Conservation (phyloP, 2,329 filamentous ascomycete species). For the Cryphonectria parasitica region DNA sequence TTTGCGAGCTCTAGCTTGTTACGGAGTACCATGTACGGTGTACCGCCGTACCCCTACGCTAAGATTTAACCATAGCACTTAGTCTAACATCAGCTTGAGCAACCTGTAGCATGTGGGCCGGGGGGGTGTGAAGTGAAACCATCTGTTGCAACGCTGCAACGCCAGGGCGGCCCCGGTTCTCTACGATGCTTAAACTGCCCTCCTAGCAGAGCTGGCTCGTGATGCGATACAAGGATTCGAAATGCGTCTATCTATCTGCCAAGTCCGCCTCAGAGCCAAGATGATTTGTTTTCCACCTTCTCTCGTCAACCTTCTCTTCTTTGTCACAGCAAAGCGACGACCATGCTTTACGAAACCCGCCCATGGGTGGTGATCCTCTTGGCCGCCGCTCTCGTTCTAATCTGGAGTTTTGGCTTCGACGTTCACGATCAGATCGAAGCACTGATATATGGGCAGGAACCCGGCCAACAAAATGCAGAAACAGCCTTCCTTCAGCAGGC, state of each 20-base stretch:
- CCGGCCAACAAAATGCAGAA: conserved; percentile 27
- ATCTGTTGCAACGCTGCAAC: conserved; percentile 13
- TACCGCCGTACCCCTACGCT: not conserved
- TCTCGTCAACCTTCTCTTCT: not conserved
- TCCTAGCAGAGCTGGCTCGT: not conserved
- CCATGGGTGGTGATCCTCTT: conserved; percentile 25
- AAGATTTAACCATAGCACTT: not conserved
- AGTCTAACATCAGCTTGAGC: not conserved
- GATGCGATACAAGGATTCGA: not conserved
- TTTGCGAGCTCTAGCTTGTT: not conserved
- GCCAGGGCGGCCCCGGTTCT: not conserved
- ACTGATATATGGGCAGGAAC: conserved; percentile 23
- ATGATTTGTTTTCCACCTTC: not conserved
- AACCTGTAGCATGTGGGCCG: not conserved
- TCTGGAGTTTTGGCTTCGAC: conserved; percentile 29
- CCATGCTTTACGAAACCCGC: conserved; percentile 27
- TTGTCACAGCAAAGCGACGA: not conserved
- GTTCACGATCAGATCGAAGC: conserved; percentile 22
- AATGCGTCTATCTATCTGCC: not conserved
- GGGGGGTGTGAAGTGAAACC: conserved; percentile 8
- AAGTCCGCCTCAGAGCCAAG: not conserved
- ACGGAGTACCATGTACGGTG: not conserved
- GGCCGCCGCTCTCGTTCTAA: conserved; percentile 20
- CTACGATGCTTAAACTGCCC: not conserved
- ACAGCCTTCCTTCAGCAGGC: conserved; percentile 34